Evolutionary conservation across 75 land plant genomes (phyloP), one percentile per base, ranked within the genome.

Genomic region (Pseudotsuga menziesii): DNA sequence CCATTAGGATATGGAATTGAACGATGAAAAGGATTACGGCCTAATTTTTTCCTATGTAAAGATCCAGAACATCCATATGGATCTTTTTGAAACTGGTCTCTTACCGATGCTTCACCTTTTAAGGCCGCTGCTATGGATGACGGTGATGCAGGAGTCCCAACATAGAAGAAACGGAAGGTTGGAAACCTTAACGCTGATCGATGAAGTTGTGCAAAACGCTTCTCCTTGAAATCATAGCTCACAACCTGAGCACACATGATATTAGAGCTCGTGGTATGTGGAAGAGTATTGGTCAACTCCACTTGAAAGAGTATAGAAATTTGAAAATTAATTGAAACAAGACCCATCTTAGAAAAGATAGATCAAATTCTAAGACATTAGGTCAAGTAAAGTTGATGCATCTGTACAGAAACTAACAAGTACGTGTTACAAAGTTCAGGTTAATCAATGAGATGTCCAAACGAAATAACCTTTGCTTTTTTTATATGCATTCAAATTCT

Each of bases 141-240:
- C 52, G 85, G 57, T 20, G 98, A 82, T 72, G 91, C 82, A 55
- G 93, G 92, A 5, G 98, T 94, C 60, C 99, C 98, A 3, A 76
- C 26, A 76, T 87, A 97, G 76, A 86, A 89, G 78, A 97, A 97
- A 61, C 86, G 83, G 9, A 83, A 66, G 75, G 85, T 84, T 22
- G 99, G 99, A 75, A 97, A 94, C n/a, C 85, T 78, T 23, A 97
- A 78, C 29, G 99, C 98, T 4, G 84, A 76, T 2, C 98, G 91
- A 77, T 97, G 99, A 64, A 97, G 87, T 44, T 83, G 55, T 29
- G 91, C 84, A 84, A 97, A 97, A 62, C 99, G 88, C 27, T 85
- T 85, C 79, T 89, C 83, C 81, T 97, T 97, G 72, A 97, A 97
- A 82, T 97, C 93, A 76, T 97, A 97, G 75, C 98, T 92, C 59